Evolutionary conservation across 1,284 basidiomycete genomes (phyloP), one percentile per base, ranked within the genome.

Genomic region (Rhodotorula mucilaginosa): DNA sequence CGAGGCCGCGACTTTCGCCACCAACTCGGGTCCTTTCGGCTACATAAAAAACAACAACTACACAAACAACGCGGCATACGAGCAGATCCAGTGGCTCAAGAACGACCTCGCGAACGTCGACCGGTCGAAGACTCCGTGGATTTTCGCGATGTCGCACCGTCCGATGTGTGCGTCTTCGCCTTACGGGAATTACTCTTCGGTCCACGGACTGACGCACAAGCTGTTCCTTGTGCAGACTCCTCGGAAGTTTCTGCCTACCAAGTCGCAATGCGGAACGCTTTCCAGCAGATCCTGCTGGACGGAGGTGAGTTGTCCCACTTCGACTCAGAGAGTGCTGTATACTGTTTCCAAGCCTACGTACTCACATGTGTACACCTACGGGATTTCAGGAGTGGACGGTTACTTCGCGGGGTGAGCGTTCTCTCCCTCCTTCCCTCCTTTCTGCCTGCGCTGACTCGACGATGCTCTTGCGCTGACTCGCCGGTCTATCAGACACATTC

Each of bases 11-110:
- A 67, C 64, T 18, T 63, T 51, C 48, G 39, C 51, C 2, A 63
- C 59, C 26, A 47, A 66, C 70, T 34, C 68, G 18, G 76, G 76
- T 34, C 76, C 74, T 54, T 71, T 79, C 46, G 73, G 73, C 29
- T 54, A 57, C 64, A 51, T 62, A 23, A 73, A 75, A 64, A 74
- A 71, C 56, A 62, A 69, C 52, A 61, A 67, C 72, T 61, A 57
- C 62, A 54, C 58, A 5, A 65, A 64, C 58, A 69, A 69, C 56
- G 69, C 71, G 7, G 7, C 26, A 1, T 46, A 59, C n/a, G 58
- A 73, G 60, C 74, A 75, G 52, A 46, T 75, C 57, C 47, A 73
- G 31, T 75, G 69, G 69, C 69, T 75, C 47, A 58, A 63, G 19
- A 56, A 61, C 15, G 74, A 75, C 48, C 65, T 75, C 44, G 48